These are phyloP conservation scores for Mycena kentingensis DNA, from an alignment of 768 basidiomycete species.

Conservation along the genomic window DNA sequence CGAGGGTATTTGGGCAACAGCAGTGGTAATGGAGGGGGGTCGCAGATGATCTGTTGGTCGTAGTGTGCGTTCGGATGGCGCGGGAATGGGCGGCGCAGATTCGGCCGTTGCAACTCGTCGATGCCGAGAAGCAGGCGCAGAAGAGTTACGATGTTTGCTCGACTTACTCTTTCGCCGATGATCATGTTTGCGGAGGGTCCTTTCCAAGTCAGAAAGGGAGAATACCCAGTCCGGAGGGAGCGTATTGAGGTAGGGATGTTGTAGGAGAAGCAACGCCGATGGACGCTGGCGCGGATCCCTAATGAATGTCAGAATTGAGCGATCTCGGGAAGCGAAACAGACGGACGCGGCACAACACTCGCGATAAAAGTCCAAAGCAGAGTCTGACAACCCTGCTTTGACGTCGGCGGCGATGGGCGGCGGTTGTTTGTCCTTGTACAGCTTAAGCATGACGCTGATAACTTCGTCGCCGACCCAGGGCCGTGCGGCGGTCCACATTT, in stretches of 20 bases:
- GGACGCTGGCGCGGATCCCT: slow-evolving; percentile 75
- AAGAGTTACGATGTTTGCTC: slow-evolving; percentile 19
- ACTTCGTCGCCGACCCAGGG: slow-evolving; percentile 82
- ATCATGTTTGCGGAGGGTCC: not conserved
- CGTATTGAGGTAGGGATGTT: slow-evolving; percentile 59
- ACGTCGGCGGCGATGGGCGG: slow-evolving; percentile 80
- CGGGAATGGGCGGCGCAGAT: slow-evolving; percentile 13
- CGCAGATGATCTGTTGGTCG: slow-evolving; percentile 9
- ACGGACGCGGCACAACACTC: slow-evolving; percentile 77
- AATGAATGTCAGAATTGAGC: slow-evolving; percentile 5
- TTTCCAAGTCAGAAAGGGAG: slow-evolving; percentile 24
- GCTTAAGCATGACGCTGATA: slow-evolving; percentile 79
- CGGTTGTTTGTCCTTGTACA: slow-evolving; percentile 62
- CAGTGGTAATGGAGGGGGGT: slow-evolving; percentile 6
- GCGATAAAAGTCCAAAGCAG: slow-evolving; percentile 71
- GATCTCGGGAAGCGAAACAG: not conserved
- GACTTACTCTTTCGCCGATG: not conserved
- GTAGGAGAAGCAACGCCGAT: slow-evolving; percentile 60
- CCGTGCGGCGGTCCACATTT: slow-evolving; percentile 93
- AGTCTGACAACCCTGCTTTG: slow-evolving; percentile 47
- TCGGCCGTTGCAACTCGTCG: slow-evolving; percentile 1
- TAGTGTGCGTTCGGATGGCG: slow-evolving; percentile 2
- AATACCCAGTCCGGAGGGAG: slow-evolving; percentile 56
- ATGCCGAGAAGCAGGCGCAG: slow-evolving; percentile 19
- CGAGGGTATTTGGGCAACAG: slow-evolving; percentile 6